Evolutionary conservation across 2,329 filamentous ascomycete species (phyloP).

Genomic region (Talaromyces sp.): DNA sequence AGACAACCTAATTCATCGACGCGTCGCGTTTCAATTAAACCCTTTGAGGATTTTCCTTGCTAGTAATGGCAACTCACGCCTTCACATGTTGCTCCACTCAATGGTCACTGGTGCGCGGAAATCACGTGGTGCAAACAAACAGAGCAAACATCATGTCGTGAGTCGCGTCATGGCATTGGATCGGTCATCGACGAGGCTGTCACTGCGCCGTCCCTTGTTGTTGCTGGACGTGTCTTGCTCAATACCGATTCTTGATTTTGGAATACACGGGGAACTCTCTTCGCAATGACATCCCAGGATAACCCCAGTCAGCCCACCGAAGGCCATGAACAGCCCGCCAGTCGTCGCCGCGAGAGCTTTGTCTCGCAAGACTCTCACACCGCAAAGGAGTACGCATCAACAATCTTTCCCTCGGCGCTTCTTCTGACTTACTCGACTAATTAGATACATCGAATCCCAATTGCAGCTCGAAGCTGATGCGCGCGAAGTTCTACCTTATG

Average conservation of each 20-base stretch:
- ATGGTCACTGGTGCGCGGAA: background rate
- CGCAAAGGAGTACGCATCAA: conserved; percentile 56
- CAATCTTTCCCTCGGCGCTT: background rate
- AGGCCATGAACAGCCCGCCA: conserved; percentile 10
- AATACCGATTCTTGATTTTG: background rate
- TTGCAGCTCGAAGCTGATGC: conserved; percentile 91
- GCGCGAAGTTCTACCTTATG: conserved; percentile 88
- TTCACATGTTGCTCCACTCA: background rate
- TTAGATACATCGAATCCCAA: conserved; percentile 80
- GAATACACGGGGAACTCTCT: background rate
- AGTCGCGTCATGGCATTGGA: background rate
- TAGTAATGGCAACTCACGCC: background rate
- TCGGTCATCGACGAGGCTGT: background rate
- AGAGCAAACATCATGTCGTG: background rate
- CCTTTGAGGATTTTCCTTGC: background rate
- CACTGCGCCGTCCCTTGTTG: background rate
- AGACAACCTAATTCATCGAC: background rate
- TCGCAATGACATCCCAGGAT: conserved; percentile 19
- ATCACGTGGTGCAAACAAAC: background rate
- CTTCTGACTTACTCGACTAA: conserved; percentile 12
- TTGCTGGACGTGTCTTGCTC: background rate
- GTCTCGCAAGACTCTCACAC: conserved; percentile 62
- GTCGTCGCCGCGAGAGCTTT: conserved; percentile 31
- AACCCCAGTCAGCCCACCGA: conserved; percentile 8
- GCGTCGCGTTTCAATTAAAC: background rate